phyloP scores from a whole-genome alignment of 2,329 filamentous ascomycete genomes.

The Sclerotinia minor region DNA sequence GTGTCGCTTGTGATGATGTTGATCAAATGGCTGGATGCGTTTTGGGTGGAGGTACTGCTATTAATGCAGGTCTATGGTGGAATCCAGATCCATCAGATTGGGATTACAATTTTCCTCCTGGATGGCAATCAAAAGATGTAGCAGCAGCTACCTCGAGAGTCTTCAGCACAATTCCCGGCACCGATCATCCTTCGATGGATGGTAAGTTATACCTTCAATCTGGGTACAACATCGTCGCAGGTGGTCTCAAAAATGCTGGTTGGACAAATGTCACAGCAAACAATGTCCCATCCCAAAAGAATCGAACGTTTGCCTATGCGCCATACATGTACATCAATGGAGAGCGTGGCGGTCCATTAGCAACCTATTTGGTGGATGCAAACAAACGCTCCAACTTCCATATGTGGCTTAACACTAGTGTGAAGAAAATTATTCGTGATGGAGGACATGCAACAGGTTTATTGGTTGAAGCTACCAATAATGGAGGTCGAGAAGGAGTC shows the following conservation, averaged over 20 bases:
- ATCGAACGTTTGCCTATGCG: constrained; percentile 62
- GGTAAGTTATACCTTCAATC: constrained; percentile 66
- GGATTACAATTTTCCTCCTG: constrained; percentile 69
- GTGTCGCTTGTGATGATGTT: constrained; percentile 66
- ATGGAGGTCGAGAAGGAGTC: constrained; percentile 57
- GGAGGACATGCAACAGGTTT: constrained; percentile 64
- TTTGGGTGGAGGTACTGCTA: constrained; percentile 55
- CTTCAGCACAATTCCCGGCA: constrained; percentile 71
- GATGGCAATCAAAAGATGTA: constrained; percentile 69
- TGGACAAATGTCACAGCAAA: constrained; percentile 66
- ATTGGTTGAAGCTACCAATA: constrained; percentile 59
- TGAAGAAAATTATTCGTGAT: constrained; percentile 64
- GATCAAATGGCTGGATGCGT: constrained; percentile 73
- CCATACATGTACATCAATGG: constrained; percentile 68
- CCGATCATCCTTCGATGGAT: constrained; percentile 64
- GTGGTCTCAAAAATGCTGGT: constrained; percentile 58
- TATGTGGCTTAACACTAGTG: constrained; percentile 64
- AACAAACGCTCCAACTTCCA: constrained; percentile 63
- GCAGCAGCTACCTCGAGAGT: constrained; percentile 58
- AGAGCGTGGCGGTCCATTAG: constrained; percentile 68
- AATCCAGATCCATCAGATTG: constrained; percentile 66
- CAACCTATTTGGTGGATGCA: constrained; percentile 68
- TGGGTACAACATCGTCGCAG: constrained; percentile 62
- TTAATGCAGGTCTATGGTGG: constrained; percentile 71
- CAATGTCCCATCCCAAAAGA: constrained; percentile 59